Percentiles rank a stretch among this genome's conserved stretches.
Conservation (phyloP, 768 basidiomycete genomes). For the Rhodotorula taiwanensis region DNA sequence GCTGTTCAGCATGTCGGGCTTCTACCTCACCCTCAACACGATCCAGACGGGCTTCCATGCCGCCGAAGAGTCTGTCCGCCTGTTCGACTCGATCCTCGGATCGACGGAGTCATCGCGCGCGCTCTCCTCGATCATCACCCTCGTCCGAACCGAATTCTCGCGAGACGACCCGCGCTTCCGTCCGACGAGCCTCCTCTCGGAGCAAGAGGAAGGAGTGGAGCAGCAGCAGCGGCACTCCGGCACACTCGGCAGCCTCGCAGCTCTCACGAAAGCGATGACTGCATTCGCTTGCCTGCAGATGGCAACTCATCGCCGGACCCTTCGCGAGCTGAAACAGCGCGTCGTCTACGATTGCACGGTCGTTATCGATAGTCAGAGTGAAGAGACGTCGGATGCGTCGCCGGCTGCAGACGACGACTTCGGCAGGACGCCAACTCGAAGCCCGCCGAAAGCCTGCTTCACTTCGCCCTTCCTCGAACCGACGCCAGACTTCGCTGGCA, state of each 20-base stretch:
- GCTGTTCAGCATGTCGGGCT: slow-evolving; percentile 47
- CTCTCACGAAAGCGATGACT: slow-evolving; percentile 46
- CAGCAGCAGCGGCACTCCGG: slow-evolving; percentile 16
- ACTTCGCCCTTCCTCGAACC: not conserved
- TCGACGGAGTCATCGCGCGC: slow-evolving; percentile 47
- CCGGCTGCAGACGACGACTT: too few species aligned
- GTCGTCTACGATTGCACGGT: slow-evolving; percentile 46
- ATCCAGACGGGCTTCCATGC: slow-evolving; percentile 42
- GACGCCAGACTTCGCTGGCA: not conserved
- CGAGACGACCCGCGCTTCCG: slow-evolving; percentile 40
- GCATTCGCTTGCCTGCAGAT: slow-evolving; percentile 47
- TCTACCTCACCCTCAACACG: slow-evolving; percentile 44
- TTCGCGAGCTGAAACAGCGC: slow-evolving; percentile 41
- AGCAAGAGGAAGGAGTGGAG: slow-evolving; percentile 35
- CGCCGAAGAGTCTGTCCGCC: slow-evolving; percentile 40
- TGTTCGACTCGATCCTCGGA: slow-evolving; percentile 44
- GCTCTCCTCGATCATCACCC: slow-evolving; percentile 45
- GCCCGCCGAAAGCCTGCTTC: too few species aligned
- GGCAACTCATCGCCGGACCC: slow-evolving; percentile 44
- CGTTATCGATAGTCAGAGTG: slow-evolving; percentile 26
- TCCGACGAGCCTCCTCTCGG: not conserved
- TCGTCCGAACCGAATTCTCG: slow-evolving; percentile 44
- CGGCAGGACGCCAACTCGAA: too few species aligned
- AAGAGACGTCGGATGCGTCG: slow-evolving; percentile 23
- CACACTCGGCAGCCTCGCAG: slow-evolving; percentile 40